Percentiles rank a stretch among this genome's conserved stretches.
Evolutionary conservation across 257 asterid species (phyloP).

Genomic region (Petunia secreta): DNA sequence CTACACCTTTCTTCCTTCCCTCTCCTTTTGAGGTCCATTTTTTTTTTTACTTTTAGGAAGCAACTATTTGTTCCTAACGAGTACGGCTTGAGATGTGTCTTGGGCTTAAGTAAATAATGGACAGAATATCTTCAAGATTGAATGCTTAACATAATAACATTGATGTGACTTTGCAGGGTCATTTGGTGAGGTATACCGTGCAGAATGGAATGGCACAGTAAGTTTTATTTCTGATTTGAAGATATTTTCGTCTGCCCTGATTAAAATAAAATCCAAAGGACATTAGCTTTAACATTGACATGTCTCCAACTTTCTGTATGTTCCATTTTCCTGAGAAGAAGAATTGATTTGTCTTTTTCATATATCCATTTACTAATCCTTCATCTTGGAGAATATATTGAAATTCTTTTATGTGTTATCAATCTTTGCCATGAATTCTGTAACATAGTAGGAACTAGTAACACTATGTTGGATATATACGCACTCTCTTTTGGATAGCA

Average conservation of each 20-base stretch:
- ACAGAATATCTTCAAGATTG: not conserved
- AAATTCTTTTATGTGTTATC: not conserved
- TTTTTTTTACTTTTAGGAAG: not conserved
- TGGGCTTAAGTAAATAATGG: not conserved
- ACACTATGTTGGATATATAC: not conserved
- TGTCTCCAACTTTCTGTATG: constrained; percentile 14
- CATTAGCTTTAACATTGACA: constrained; percentile 3
- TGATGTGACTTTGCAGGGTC: constrained; percentile 67
- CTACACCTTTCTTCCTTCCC: not conserved
- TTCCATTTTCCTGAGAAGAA: constrained; percentile 15
- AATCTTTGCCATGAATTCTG: not conserved
- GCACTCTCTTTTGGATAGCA: not conserved
- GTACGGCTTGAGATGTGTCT: not conserved
- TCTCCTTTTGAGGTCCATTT: not conserved
- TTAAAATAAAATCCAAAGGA: constrained; percentile 14
- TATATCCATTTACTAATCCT: constrained; percentile 2
- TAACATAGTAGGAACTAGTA: not conserved
- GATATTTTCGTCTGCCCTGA: not conserved
- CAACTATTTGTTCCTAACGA: constrained; percentile 17
- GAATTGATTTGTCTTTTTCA: constrained; percentile 1
- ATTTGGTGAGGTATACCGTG: constrained; percentile 94
- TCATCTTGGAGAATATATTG: not conserved
- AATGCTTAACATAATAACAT: constrained; percentile 13
- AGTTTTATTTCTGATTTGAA: constrained; percentile 35
- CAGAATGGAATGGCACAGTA: constrained; percentile 97